phyloP scores from a whole-genome alignment of 306 rosid species.

The Quercus rubra region DNA sequence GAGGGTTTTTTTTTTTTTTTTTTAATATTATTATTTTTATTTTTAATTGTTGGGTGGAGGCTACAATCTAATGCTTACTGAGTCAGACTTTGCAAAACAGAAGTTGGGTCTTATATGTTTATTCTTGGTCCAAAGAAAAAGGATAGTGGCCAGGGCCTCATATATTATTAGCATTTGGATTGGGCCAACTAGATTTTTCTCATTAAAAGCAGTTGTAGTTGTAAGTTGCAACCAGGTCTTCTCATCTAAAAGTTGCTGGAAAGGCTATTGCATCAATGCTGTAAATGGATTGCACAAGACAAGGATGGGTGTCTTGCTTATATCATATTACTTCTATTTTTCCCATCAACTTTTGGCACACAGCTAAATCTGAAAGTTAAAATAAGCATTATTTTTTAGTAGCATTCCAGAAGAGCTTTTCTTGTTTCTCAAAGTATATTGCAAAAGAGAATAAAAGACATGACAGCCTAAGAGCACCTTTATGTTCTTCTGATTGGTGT shows the following conservation, averaged over 20 bases:
- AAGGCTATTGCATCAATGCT: not conserved
- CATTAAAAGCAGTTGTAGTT: not conserved
- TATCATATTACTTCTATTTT: not conserved
- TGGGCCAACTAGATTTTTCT: not conserved
- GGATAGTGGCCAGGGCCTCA: not conserved
- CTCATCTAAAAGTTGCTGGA: not conserved
- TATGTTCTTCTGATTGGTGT: not conserved
- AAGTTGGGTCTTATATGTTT: not conserved
- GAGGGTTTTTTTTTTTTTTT: too few species aligned
- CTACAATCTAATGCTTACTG: not conserved
- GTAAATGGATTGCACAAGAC: too few species aligned
- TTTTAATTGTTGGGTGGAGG: too few species aligned
- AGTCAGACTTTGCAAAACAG: not conserved
- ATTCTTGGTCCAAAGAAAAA: not conserved
- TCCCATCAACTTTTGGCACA: not conserved
- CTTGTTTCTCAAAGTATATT: not conserved
- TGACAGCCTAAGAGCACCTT: not conserved
- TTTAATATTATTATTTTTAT: too few species aligned
- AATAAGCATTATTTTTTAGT: not conserved
- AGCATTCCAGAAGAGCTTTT: not conserved
- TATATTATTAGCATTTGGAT: not conserved
- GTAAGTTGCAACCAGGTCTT: not conserved
- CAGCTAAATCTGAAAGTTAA: too few species aligned
- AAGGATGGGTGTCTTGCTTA: not conserved
- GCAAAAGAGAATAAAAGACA: not conserved